Conservation (phyloP, 2,329 filamentous ascomycete species). For the Plectosphaerella plurivora region DNA sequence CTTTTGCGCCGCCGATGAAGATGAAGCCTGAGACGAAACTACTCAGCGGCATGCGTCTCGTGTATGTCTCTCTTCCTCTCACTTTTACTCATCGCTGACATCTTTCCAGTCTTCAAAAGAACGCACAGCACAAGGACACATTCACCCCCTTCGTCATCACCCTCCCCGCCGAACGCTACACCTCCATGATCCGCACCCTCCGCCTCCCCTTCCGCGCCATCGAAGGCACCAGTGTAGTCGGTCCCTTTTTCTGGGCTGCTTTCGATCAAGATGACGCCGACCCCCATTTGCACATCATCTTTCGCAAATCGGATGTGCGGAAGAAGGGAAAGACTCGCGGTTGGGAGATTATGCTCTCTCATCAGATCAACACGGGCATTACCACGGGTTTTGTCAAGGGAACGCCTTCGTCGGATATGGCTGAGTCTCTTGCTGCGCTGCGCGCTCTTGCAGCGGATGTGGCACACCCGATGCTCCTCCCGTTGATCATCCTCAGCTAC, state of each 20-base stretch:
- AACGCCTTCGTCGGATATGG: slow-evolving; percentile 52
- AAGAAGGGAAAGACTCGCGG: slow-evolving; percentile 61
- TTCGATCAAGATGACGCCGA: slow-evolving; percentile 53
- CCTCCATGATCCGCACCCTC: slow-evolving; percentile 50
- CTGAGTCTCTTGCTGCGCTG: slow-evolving; percentile 44
- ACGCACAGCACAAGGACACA: slow-evolving; percentile 52
- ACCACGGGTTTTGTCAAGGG: slow-evolving; percentile 61
- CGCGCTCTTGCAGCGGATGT: slow-evolving; percentile 42
- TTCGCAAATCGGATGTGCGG: slow-evolving; percentile 62
- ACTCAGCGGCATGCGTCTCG: slow-evolving; percentile 46
- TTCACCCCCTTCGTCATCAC: slow-evolving; percentile 53
- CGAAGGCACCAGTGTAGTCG: slow-evolving; percentile 55
- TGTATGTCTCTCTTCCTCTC: slow-evolving; percentile 37
- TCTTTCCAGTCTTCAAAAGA: slow-evolving; percentile 45
- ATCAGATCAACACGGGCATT: slow-evolving; percentile 48
- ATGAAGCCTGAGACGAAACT: slow-evolving; percentile 37
- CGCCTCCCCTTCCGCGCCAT: slow-evolving; percentile 52
- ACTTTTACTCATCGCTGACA: slow-evolving; percentile 2
- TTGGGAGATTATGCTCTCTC: slow-evolving; percentile 60
- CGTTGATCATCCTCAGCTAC: slow-evolving; percentile 54
- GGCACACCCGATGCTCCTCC: slow-evolving; percentile 55
- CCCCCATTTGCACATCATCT: slow-evolving; percentile 57
- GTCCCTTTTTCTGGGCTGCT: slow-evolving; percentile 59
- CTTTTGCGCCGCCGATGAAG: slow-evolving; percentile 41
- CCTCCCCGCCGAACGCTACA: slow-evolving; percentile 44